Evolutionary conservation across 768 basidiomycete species (phyloP), one percentile per base, ranked within the genome.

Genomic region (Suillus paluster): DNA sequence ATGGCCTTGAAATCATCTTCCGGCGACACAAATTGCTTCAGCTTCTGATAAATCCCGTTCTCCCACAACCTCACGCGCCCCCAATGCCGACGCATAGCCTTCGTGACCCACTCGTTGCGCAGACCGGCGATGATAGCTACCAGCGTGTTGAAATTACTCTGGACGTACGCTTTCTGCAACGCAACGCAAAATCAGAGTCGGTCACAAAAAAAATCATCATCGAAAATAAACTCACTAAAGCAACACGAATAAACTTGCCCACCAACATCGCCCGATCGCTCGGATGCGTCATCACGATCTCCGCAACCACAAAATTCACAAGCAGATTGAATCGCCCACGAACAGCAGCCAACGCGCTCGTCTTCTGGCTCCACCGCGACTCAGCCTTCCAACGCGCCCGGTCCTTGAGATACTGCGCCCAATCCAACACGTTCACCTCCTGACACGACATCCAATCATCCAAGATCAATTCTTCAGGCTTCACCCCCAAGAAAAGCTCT

Each of bases 381-480:
- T 91, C 90, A 2, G 80, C 81, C 71, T 91, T 92, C 81, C 84
- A 84, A 33, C 84, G 79, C 1, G 85, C 86, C 21, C 91, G 79
- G 57, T 94, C 91, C 65, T 90, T 90, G 62, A 95, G 77, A 70
- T 89, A 95, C 66, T 86, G 85, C 15, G 83, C 81, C 95, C 95
- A 97, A 72, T 96, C 94, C 19, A 91, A 80, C 23, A 91, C 83
- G 66, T 92, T 83, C 12, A 85, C 82, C 34, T 81, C 89, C 60
- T 84, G 80, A 53, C 83, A 81, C 11, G 81, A 80, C 73, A 83
- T 80, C 89, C 89, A 90, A 42, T 90, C 86, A 54, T 86, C 84
- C 63, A 87, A 81, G 42, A 94, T 86, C n/a, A 95, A 81, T 68
- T 97, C 95, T 69, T 95, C 92, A 70, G 95, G 95, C 67, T 89